These are phyloP conservation scores for Aspergillus nomiae DNA, from an alignment of 2,329 filamentous ascomycete species.

Conservation along the genomic window DNA sequence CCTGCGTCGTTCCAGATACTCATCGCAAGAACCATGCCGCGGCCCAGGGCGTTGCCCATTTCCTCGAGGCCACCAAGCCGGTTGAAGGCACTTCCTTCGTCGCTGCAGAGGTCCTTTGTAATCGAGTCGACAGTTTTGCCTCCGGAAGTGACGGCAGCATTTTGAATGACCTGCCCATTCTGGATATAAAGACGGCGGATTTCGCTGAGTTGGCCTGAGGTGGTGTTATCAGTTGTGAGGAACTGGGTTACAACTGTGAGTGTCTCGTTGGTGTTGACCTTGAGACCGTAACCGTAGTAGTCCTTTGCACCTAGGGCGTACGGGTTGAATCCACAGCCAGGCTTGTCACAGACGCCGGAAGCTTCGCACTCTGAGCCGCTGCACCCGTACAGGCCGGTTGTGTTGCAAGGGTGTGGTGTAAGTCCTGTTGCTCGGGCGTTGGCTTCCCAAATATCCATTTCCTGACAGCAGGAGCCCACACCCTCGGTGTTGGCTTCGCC, in stretches of 20 bases:
- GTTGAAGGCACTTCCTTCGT: slow-evolving; percentile 48
- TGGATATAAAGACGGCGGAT: slow-evolving; percentile 66
- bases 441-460: slow-evolving; percentile 71
- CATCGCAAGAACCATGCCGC: slow-evolving; percentile 65
- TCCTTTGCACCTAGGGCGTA: slow-evolving; percentile 63
- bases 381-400: slow-evolving; percentile 51
- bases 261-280: slow-evolving; percentile 59
- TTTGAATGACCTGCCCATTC: slow-evolving; percentile 58
- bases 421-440: slow-evolving; percentile 63
- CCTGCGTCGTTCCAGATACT: slow-evolving; percentile 58
- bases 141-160: slow-evolving; percentile 38
- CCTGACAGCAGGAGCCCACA: slow-evolving; percentile 63
- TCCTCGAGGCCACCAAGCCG: slow-evolving; percentile 55
- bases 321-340: slow-evolving; percentile 68
- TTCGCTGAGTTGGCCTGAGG: slow-evolving; percentile 54
- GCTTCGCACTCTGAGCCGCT: slow-evolving; percentile 34
- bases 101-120: slow-evolving; percentile 59
- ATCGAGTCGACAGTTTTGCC: slow-evolving; percentile 50
- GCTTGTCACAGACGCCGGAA: slow-evolving; percentile 62
- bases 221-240: slow-evolving; percentile 50
- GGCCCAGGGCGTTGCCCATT: slow-evolving; percentile 56
- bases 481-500: slow-evolving; percentile 54
- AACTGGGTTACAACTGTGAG: slow-evolving; percentile 69
- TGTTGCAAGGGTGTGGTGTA: slow-evolving; percentile 64
- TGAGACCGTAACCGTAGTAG: slow-evolving; percentile 62